Evolutionary conservation across 164 flowering plant genomes (phyloP), one percentile per base, ranked within the genome.

Genomic region (Saururus chinensis): DNA sequence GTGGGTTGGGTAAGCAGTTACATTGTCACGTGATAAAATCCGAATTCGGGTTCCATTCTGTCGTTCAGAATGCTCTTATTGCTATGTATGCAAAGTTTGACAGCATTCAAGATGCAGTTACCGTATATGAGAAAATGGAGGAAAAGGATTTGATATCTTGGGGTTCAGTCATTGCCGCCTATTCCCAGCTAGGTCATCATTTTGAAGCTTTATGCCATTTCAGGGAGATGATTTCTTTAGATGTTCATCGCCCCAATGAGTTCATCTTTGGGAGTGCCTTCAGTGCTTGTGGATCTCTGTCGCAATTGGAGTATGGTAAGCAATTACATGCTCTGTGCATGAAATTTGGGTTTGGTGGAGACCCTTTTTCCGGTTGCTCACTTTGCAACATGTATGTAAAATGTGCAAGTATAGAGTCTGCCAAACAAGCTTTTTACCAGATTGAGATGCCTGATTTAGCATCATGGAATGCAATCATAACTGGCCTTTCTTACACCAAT

Each of bases 371-470:
- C 9, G 84, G 84, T 53, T 82, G 89, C 73, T 79, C 95, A 53
- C 77, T 87, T n/a, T 71, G 83, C 64, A 82, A 82, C 74, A 75
- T 87, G 90, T 87, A 87, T 77, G 85, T 88, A 35, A 85, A 82
- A 71, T 82, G 84, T 70, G 83, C 82, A 61, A 63, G 70, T 26
- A 71, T 83, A 51, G 65, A 67, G 61, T 82, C 65, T 66, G 84
- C 87, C 24, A 72, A 51, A 68, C 65, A 20, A 4, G 81, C 66
- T n/a, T 87, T 87, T 64, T 41, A 59, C 68, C 77, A 74, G 65
- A 82, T 83, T 55, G 76, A 80, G 51, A 63, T 22, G 19, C 88
- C 86, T 17, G 91, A 87, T 76, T 59, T 74, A 65, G 88, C 75
- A 30, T 74, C 88, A 17, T 87, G 90, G 90, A 87, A 87, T 81